Base-by-base conservation (phyloP, 768 basidiomycete genomes). In the Kwoniella europaea region DNA sequence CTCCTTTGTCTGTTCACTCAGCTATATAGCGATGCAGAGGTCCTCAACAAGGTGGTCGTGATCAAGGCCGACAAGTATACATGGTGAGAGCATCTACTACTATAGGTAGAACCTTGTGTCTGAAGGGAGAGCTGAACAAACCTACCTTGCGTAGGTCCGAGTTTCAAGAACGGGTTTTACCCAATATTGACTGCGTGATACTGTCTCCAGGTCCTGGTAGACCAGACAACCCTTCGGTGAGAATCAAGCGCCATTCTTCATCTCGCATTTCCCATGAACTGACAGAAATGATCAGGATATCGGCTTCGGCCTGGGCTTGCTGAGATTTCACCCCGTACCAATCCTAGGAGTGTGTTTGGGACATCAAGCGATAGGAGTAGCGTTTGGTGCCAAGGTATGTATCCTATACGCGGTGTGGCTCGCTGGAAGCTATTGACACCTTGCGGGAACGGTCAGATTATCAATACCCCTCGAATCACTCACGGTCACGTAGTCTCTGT, bases 151-250 rank as follows among this genome's bases (percentile, higher is more conserved):
- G 12, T 50, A 81, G 80, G 83, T 67, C 75, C 5, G 72, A 76
- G 16, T 82, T 82, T 58, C 69, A 68, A 44, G 27, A 69, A 6
- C 50, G 69, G 1, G 72, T 83, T 6, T 68, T 83, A 29, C 81
- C 81, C 1, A 56, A 63, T n/a, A 75, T 84, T n/a, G 84, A 84
- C 55, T 83, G 82, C 65, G 69, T 84, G 20, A 81, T 84, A 57
- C 76, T 84, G 3, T 84, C 84, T 1, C 84, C 84, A 22, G 84
- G 84, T 10, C 84, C 84, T 7, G 84, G 84, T 9, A 50, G 79
- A 55, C 81, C 84, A 4, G 81, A 82, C 64, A 79, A 73, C 24
- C 73, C 76, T 20, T 41, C 70, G 20, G 80, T 82, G 59, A 69
- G 80, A 0, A 15, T 24, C 24, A 1, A 52, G 13, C 20, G 13